Evolutionary conservation across 2,329 filamentous ascomycete genomes (phyloP), one percentile per base, ranked within the genome.

Genomic region (Ophiobolus disseminans): DNA sequence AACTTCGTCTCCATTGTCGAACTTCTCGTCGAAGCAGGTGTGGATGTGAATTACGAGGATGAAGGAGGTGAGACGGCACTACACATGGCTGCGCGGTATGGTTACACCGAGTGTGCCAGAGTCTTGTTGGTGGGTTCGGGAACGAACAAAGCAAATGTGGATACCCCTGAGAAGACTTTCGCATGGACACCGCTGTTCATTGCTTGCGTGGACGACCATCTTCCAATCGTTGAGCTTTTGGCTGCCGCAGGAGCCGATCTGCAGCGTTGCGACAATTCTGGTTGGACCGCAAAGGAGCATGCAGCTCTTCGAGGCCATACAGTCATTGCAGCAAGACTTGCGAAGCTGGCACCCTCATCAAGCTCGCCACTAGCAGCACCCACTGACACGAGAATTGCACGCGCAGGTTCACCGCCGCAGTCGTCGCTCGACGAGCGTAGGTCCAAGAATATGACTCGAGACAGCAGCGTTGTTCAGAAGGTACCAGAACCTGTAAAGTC

Each of bases 111-210:
- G 53, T 97, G 92, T 68, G 90, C 90, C 11, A 84, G 81, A 49
- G 85, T 90, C 17, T 78, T 99, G 17, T 73, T 97, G 2, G 80
- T 86, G 13, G 90, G 89, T 2, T 87, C 84, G 0, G 75, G 80
- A 5, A 78, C 83, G 34, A 89, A 94, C 60, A 90, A 87, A 65
- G 86, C 87, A 0, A 77, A 97, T 53, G 77, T 91, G 0, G 88
- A 96, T 62, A 76, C 95, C 26, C 76, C 82, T 0, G 94, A 99
- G 68, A 89, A 88, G 44, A 88, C 88, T 0, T 97, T 95, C 67
- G 86, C 88, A 3, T 99, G 94, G 93, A 97, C 94, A 1, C 90
- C 94, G n/a, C 78, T 99, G 10, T 94, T 96, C 66, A 88, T 96
- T 56, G 90, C 93, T 8, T 90, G 89, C 44, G 93, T 97, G 2